Conservation (phyloP, 164 flowering plant genomes). For the Liriodendron chinense region DNA sequence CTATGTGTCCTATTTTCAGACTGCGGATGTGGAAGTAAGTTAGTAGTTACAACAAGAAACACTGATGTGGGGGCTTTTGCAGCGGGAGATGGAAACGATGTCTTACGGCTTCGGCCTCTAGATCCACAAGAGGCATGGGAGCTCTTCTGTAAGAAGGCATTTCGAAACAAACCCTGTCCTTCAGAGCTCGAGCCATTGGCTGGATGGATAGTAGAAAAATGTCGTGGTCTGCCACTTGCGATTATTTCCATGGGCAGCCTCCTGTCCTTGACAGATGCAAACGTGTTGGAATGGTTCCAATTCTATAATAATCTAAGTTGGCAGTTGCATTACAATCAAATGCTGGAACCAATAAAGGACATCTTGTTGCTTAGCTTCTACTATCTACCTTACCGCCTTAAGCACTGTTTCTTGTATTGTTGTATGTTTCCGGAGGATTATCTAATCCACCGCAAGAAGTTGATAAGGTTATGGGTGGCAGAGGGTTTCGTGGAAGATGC, state of each 20-base stretch:
- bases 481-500: slow-evolving; percentile 18
- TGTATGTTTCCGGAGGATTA: slow-evolving; percentile 20
- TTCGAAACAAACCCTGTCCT: too few relatives aligned
- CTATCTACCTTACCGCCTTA: slow-evolving; percentile 17
- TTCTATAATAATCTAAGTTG: slow-evolving; percentile 8
- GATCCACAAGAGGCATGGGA: too few relatives aligned
- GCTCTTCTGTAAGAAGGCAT: too few relatives aligned
- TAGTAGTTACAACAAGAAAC: too few relatives aligned
- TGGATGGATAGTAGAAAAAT: too few relatives aligned
- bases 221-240: slow-evolving; percentile 30
- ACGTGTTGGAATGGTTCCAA: slow-evolving; percentile 12
- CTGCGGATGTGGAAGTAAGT: too few relatives aligned
- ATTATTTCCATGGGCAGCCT: slow-evolving; percentile 16
- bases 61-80: too few relatives aligned
- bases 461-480: slow-evolving; percentile 26
- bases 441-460: slow-evolving; percentile 7
- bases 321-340: slow-evolving; percentile 14
- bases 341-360: neutral
- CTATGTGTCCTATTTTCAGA: too few relatives aligned
- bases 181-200: too few relatives aligned
- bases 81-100: too few relatives aligned
- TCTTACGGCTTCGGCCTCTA: too few relatives aligned
- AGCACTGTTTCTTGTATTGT: slow-evolving; percentile 24
- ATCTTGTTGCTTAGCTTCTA: slow-evolving; percentile 10
- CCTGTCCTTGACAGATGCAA: slow-evolving; percentile 1